Conservation (phyloP, 106 monocot genomes). For the Vanilla planifolia region DNA sequence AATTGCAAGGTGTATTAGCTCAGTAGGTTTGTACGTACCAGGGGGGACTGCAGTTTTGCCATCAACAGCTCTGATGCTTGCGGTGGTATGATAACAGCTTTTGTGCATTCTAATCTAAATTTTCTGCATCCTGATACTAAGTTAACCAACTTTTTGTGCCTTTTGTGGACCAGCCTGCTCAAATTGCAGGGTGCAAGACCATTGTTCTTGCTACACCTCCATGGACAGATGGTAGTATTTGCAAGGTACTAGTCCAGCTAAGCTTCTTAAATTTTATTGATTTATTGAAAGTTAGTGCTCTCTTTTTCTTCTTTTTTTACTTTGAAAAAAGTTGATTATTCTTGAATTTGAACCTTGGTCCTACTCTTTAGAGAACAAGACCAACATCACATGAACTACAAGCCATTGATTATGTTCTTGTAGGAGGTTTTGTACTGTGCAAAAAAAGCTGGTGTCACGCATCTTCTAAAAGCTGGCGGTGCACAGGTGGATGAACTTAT, state of each 20-base stretch:
- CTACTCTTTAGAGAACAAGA: too few relatives aligned
- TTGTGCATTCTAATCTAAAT: not conserved
- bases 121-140: not conserved
- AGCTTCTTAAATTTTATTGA: not conserved
- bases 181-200: constrained; percentile 94
- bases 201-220: constrained; percentile 98
- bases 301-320: too few relatives aligned
- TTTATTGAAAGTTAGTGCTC: not conserved
- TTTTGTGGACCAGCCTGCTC: constrained; percentile 64
- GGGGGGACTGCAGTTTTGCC: constrained; percentile 98
- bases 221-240: constrained; percentile 70
- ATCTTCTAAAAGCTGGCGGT: constrained; percentile 94
- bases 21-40: constrained; percentile 96
- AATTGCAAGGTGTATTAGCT: constrained; percentile 74
- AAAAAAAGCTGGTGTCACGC: constrained; percentile 94
- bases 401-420: too few relatives aligned
- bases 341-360: too few relatives aligned
- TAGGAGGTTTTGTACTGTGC: constrained; percentile 98
- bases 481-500: constrained; percentile 59
- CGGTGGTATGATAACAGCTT: constrained; percentile 55
- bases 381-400: too few relatives aligned
- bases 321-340: too few relatives aligned
- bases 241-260: constrained; percentile 52
- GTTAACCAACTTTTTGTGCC: constrained; percentile 14
- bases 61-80: constrained; percentile 95